Conservation (phyloP, 139 green algal genomes). For the Haematococcus lacustris region DNA sequence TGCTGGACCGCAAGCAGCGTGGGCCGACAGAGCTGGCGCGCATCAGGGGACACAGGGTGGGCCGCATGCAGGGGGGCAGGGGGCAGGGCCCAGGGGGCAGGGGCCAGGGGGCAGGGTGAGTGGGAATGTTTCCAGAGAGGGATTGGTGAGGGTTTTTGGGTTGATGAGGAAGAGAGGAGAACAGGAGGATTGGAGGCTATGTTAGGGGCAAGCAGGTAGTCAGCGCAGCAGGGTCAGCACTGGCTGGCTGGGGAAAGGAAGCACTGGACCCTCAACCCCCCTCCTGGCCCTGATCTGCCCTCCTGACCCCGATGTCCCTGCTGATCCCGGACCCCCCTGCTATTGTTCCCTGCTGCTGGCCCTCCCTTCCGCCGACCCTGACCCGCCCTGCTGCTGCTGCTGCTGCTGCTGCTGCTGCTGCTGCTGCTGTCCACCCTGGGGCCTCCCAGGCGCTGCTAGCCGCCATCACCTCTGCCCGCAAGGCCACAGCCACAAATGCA, state of each 20-base stretch:
- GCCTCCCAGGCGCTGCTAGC: neutral
- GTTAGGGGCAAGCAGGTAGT: neutral
- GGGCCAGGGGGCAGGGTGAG: neutral
- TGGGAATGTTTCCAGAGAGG: neutral
- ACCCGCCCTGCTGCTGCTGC: too few relatives aligned
- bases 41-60: conserved; percentile 23
- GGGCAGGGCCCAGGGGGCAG: neutral
- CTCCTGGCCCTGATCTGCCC: neutral
- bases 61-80: neutral
- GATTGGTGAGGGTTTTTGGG: neutral
- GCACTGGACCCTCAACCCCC: neutral
- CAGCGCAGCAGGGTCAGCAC: neutral
- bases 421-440: neutral
- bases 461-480: neutral
- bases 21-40: conserved; percentile 32
- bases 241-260: neutral
- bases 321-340: too few relatives aligned
- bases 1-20: conserved; percentile 32
- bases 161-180: neutral
- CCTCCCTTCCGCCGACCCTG: neutral
- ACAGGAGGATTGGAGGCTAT: neutral
- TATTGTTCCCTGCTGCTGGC: neutral
- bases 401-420: too few relatives aligned
- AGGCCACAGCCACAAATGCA: too few relatives aligned
- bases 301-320: neutral